These are phyloP conservation scores for Primulina huaijiensis DNA, from an alignment of 257 asterid species.

Conservation along the genomic window DNA sequence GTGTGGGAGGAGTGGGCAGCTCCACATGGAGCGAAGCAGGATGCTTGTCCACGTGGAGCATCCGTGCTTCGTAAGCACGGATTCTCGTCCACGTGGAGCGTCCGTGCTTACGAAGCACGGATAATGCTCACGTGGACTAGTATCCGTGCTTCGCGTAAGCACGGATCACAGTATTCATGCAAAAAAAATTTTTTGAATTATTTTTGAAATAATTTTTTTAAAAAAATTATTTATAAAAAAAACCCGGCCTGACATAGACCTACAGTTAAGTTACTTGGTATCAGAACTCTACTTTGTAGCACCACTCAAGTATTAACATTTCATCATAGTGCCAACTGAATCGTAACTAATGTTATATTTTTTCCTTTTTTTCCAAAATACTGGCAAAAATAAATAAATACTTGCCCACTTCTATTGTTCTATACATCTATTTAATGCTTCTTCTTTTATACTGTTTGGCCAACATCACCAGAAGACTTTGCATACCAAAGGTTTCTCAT, in stretches of 20 bases:
- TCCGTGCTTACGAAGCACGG: too few species aligned
- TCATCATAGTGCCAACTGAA: slow-evolving; percentile 11
- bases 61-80: too few species aligned
- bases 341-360: slow-evolving; percentile 9
- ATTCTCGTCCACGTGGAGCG: too few species aligned
- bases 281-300: slow-evolving; percentile 7
- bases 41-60: too few species aligned
- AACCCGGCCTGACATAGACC: slow-evolving; percentile 98
- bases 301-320: background rate
- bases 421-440: background rate
- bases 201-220: too few species aligned
- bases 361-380: background rate
- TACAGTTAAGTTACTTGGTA: slow-evolving; percentile 30
- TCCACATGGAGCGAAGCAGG: too few species aligned
- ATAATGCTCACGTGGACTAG: too few species aligned
- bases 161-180: too few species aligned
- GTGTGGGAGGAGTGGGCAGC: too few species aligned
- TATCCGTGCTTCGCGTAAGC: too few species aligned
- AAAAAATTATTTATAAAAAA: too few species aligned
- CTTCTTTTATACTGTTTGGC: background rate
- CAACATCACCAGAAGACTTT: slow-evolving; percentile 16
- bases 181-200: too few species aligned
- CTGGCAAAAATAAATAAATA: slow-evolving; percentile 9
- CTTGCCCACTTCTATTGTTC: background rate
- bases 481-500: background rate